These are phyloP conservation scores for Podospora pseudocomata DNA, from an alignment of 495 filamentous ascomycete genomes.

Conservation along the genomic window DNA sequence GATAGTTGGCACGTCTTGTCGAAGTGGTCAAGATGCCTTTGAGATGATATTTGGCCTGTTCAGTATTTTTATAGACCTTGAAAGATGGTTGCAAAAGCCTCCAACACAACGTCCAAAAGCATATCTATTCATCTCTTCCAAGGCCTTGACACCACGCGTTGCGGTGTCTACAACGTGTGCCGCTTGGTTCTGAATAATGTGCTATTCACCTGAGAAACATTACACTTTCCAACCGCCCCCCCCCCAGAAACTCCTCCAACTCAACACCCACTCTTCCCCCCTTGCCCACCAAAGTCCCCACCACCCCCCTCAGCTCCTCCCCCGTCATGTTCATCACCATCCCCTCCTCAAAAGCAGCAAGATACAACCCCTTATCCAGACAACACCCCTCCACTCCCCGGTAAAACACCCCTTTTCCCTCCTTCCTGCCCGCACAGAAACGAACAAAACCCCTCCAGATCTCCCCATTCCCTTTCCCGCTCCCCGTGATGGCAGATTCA, in stretches of 20 bases:
- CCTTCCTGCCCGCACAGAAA: constrained; percentile 35
- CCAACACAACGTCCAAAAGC: too few relatives aligned
- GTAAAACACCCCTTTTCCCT: constrained; percentile 53
- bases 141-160: too few relatives aligned
- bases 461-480: constrained; percentile 37
- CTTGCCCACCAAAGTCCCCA: constrained; percentile 36
- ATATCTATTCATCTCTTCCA: too few relatives aligned
- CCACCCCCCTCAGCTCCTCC: constrained; percentile 54
- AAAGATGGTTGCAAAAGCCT: too few relatives aligned
- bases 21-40: too few relatives aligned
- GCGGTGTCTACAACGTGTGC: too few relatives aligned
- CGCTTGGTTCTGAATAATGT: too few relatives aligned
- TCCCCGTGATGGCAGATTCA: constrained; percentile 58
- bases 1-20: too few relatives aligned
- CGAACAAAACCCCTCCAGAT: constrained; percentile 68
- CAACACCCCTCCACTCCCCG: constrained; percentile 68
- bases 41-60: too few relatives aligned
- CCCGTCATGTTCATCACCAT: constrained; percentile 27
- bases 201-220: too few relatives aligned
- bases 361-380: constrained; percentile 68
- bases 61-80: too few relatives aligned
- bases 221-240: background rate
- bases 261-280: constrained; percentile 45
- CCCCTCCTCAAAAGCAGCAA: constrained; percentile 53
- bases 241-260: constrained; percentile 38